Evolutionary conservation across 805 yeast species (phyloP).

Genomic region (Saccharomycopsis selenospora): DNA sequence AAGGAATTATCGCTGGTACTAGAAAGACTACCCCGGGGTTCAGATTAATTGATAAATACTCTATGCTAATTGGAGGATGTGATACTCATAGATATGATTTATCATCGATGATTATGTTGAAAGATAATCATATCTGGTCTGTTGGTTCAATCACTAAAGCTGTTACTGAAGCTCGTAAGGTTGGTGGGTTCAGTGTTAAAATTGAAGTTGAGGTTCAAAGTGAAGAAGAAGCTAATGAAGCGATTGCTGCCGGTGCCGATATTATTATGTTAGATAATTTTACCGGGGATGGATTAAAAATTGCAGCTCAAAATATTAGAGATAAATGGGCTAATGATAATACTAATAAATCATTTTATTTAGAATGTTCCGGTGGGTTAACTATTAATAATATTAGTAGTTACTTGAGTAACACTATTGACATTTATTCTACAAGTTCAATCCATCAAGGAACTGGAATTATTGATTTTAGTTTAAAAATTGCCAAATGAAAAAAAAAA

Average conservation of each 20-base stretch:
- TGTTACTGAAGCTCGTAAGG: slow-evolving; percentile 64
- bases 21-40: slow-evolving; percentile 97
- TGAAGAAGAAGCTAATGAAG: slow-evolving; percentile 84
- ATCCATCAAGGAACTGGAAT: slow-evolving; percentile 87
- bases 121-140: slow-evolving; percentile 89
- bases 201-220: slow-evolving; percentile 88
- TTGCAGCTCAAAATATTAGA: slow-evolving; percentile 60
- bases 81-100: slow-evolving; percentile 90
- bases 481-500: slow-evolving; percentile 34
- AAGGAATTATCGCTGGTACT: slow-evolving; percentile 89
- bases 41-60: slow-evolving; percentile 79
- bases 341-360: slow-evolving; percentile 43
- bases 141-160: slow-evolving; percentile 89
- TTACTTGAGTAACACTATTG: slow-evolving; percentile 72
- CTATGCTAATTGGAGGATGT: slow-evolving; percentile 93
- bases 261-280: slow-evolving; percentile 93
- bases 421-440: slow-evolving; percentile 83
- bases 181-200: slow-evolving; percentile 82
- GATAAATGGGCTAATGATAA: slow-evolving; percentile 38
- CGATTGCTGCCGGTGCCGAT: slow-evolving; percentile 92
- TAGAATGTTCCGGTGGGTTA: slow-evolving; percentile 92
- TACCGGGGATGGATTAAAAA: slow-evolving; percentile 52
- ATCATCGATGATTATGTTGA: slow-evolving; percentile 91
- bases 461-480: slow-evolving; percentile 79
- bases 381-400: slow-evolving; percentile 56